phyloP scores from a whole-genome alignment of 345 rosid species.

The Aquilaria malaccensis region DNA sequence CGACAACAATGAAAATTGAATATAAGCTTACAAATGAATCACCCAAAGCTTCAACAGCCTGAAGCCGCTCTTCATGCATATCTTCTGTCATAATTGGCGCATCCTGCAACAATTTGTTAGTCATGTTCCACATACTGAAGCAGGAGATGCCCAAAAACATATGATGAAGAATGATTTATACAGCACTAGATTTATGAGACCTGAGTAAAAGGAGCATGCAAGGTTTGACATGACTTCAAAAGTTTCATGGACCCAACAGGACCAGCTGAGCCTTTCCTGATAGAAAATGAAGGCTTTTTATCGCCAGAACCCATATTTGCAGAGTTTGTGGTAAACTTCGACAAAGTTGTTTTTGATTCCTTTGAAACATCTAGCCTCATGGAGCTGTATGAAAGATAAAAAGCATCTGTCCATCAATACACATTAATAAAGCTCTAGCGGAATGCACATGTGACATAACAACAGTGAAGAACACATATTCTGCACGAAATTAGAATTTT shows the following conservation, averaged over 20 bases:
- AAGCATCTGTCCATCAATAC: slow-evolving; percentile 3
- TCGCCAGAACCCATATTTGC: slow-evolving; percentile 24
- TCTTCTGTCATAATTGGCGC: slow-evolving; percentile 97
- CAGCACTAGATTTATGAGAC: slow-evolving; percentile 27
- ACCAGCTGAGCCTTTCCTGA: slow-evolving; percentile 88
- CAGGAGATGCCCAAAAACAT: not conserved
- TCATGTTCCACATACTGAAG: not conserved
- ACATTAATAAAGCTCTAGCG: not conserved
- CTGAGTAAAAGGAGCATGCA: slow-evolving; percentile 98
- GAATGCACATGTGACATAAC: slow-evolving; percentile 6
- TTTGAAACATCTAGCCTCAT: slow-evolving; percentile 19
- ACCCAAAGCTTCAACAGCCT: slow-evolving; percentile 77
- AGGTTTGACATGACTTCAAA: slow-evolving; percentile 63
- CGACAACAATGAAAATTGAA: slow-evolving; percentile 11
- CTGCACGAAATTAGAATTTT: not conserved
- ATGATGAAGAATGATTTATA: not conserved
- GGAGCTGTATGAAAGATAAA: slow-evolving; percentile 23
- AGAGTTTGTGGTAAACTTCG: slow-evolving; percentile 22
- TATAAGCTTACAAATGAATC: slow-evolving; percentile 71
- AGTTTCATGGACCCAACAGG: slow-evolving; percentile 78
- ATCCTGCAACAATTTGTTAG: slow-evolving; percentile 38
- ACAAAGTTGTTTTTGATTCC: slow-evolving; percentile 14
- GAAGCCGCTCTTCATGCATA: slow-evolving; percentile 98
- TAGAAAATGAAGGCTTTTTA: slow-evolving; percentile 31
- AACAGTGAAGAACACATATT: not conserved